Base-by-base conservation (phyloP, 2,329 filamentous ascomycete genomes). In the Phialophora expanda region DNA sequence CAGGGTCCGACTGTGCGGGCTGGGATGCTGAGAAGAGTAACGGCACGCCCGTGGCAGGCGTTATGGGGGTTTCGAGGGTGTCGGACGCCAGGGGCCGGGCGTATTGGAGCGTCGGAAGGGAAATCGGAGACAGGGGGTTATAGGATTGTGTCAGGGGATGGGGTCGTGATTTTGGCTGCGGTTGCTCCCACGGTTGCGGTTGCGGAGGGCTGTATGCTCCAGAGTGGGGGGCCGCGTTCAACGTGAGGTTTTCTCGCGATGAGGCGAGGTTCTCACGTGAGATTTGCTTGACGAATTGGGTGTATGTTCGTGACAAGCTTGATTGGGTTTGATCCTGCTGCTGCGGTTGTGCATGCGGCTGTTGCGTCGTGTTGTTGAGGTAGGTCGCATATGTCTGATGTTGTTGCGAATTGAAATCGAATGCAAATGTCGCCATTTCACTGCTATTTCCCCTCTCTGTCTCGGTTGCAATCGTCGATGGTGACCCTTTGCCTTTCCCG, bases 361-460 rank as follows among this genome's bases (percentile, higher is more conserved):
- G 50, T 9, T 56, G 48, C 9, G 26, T 38, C 30, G 56, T 44
- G 24, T 26, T 62, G 14, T 62, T 44, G 22, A 67, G 62, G 51
- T 65, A 67, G 4, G 46, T 61, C 24, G 61, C 57, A 26, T 67
- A 67, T 4, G 62, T 44, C 24, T 65, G 66, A 32, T 65, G 62
- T 24, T 56, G 55, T 32, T 62, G 59, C 17, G 66, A 67, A n/a
- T 65, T 63, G 41, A 67, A 67, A 59, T 65, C 62, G 53, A 67
- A 62, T 14, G 58, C 58, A 34, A 67, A 67, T 6, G 62, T 65
- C 8, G 62, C 51, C 62, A 63, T 65, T 41, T 65, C 66, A 28
- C 55, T 56, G 59, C 66, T 59, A 14, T 55, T 34, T 1, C 53
- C 53, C 44, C 48, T 44, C 20, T 51, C 38, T 8, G 28, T 50